Evolutionary conservation across 768 basidiomycete genomes (phyloP).

Genomic region (Rhizopogon salebrosus): DNA sequence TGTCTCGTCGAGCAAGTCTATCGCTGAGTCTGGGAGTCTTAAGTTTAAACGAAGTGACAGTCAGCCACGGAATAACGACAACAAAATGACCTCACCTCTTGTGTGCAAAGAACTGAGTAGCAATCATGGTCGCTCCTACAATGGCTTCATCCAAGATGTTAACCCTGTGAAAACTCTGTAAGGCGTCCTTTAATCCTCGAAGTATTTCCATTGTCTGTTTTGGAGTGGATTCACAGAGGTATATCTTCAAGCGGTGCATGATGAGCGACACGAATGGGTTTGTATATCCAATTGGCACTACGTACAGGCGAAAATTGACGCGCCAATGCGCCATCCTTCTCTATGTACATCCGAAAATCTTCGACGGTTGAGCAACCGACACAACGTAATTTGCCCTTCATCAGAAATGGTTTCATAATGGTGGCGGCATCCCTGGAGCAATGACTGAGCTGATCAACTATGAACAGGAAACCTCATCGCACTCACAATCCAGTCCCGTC

Average conservation of each 20-base stretch:
- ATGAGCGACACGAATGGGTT: no score
- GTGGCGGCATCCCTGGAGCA: slow-evolving; percentile 5
- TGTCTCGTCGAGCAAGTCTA: slow-evolving; percentile 5
- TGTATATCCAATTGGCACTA: no score
- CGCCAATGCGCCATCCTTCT: slow-evolving; percentile 6
- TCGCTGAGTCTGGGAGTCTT: slow-evolving; percentile 6
- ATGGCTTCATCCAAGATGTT: slow-evolving; percentile 3
- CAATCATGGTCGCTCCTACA: not conserved
- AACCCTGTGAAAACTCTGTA: slow-evolving; percentile 3
- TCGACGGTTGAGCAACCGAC: slow-evolving; percentile 7
- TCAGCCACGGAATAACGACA: not conserved
- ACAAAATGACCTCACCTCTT: slow-evolving; percentile 1
- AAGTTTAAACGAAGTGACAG: not conserved
- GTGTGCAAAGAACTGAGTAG: slow-evolving; percentile 6
- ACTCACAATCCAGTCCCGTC: slow-evolving; percentile 7
- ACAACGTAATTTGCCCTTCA: slow-evolving; percentile 4
- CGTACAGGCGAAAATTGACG: slow-evolving; percentile 5
- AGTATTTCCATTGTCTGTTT: slow-evolving; percentile 2
- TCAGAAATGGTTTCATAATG: slow-evolving; percentile 6
- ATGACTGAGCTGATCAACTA: not conserved
- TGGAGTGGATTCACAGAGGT: slow-evolving; percentile 2
- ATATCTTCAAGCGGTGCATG: not conserved
- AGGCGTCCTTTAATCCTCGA: not conserved
- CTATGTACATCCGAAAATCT: slow-evolving; percentile 5
- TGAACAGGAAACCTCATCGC: not conserved